These are phyloP conservation scores for Puccinia triticina DNA, from an alignment of 1,284 basidiomycete genomes.

Conservation along the genomic window DNA sequence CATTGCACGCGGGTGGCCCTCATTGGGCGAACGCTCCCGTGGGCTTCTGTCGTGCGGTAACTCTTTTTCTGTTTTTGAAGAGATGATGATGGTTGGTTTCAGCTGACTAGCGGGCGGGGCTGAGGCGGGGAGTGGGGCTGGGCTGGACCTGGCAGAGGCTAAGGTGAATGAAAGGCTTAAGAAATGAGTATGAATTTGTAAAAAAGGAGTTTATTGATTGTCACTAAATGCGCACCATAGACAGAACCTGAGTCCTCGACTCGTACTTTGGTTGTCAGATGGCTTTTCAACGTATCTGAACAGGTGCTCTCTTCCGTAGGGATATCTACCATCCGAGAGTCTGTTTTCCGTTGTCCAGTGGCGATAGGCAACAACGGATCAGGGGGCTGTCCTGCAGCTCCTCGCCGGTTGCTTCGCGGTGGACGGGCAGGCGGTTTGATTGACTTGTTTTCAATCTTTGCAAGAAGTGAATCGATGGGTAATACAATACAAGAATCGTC, in stretches of 20 bases:
- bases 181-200: not conserved
- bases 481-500: conserved; percentile 15
- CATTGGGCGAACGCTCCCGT: not conserved
- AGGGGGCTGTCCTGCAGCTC: not conserved
- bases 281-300: not conserved
- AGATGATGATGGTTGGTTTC: not conserved
- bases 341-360: not conserved
- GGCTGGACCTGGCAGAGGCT: conserved; percentile 16
- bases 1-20: not conserved
- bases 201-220: not conserved
- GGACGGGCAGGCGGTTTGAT: conserved; percentile 36
- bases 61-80: not conserved
- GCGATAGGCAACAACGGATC: not conserved
- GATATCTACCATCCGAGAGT: not conserved
- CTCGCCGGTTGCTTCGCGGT: conserved; percentile 36
- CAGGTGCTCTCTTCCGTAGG: not conserved
- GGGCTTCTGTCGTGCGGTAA: not conserved
- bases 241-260: not conserved
- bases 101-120: not conserved
- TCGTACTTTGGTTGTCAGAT: not conserved
- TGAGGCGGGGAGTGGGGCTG: not conserved
- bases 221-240: not conserved
- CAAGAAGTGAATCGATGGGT: not conserved
- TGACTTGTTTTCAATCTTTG: not conserved
- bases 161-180: not conserved